These are phyloP conservation scores for Rubia yunnanensis DNA, from an alignment of 257 asterid genomes.

Conservation along the genomic window DNA sequence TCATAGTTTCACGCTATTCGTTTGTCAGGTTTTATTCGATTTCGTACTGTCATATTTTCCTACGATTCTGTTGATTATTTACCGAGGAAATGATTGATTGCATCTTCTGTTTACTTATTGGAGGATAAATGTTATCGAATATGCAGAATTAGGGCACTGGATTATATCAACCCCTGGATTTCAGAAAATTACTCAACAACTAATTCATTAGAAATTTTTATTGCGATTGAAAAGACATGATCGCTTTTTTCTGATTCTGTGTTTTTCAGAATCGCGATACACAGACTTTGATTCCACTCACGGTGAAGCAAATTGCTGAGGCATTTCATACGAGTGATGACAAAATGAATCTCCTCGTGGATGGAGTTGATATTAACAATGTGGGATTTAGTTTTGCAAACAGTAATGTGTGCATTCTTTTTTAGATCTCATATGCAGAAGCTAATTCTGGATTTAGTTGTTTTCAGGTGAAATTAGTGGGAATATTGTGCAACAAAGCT, in stretches of 20 bases:
- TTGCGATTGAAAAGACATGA: neutral
- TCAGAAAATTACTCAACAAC: neutral
- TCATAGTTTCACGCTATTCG: neutral
- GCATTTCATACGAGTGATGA: slow-evolving; percentile 65
- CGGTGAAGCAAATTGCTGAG: slow-evolving; percentile 77
- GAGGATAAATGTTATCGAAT: no score
- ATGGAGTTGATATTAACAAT: slow-evolving; percentile 74
- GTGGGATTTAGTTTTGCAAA: slow-evolving; percentile 23
- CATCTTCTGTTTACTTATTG: neutral
- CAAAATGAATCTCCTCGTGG: slow-evolving; percentile 52
- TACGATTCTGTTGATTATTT: neutral
- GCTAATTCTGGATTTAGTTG: neutral
- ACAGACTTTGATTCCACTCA: slow-evolving; percentile 62
- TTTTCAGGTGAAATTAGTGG: slow-evolving; percentile 69
- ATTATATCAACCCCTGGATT: neutral
- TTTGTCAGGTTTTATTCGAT: neutral
- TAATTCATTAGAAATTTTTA: no score
- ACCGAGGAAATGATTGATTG: neutral
- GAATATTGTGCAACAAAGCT: slow-evolving; percentile 45
- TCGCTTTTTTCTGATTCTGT: neutral
- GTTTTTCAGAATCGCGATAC: slow-evolving; percentile 68
- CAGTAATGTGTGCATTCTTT: neutral
- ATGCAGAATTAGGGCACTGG: neutral
- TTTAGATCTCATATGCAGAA: neutral
- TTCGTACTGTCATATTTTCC: no score